Conservation (phyloP, 345 rosid genomes). For the Anacardium occidentale region DNA sequence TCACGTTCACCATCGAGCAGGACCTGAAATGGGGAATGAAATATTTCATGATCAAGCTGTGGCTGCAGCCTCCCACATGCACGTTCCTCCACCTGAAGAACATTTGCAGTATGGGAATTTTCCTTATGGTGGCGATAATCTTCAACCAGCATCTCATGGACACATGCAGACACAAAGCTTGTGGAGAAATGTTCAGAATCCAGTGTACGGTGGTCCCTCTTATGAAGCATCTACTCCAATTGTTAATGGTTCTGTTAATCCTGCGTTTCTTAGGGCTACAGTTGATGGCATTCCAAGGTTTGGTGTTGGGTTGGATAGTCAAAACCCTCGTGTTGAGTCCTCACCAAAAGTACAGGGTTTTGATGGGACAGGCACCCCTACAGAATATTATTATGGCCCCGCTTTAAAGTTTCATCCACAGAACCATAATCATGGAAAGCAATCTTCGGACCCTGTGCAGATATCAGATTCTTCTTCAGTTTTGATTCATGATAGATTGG, state of each 20-base stretch:
- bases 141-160: conserved; percentile 50
- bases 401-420: conserved; percentile 29
- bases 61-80: conserved; percentile 39
- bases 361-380: conserved; percentile 42
- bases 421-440: conserved; percentile 35
- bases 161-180: conserved; percentile 48
- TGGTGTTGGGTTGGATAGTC: conserved; percentile 49
- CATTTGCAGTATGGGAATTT: conserved; percentile 52
- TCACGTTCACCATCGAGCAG: conserved; percentile 49
- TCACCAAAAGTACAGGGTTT: conserved; percentile 52
- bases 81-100: conserved; percentile 54
- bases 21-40: conserved; percentile 61
- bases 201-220: conserved; percentile 47
- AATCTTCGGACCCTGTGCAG: conserved; percentile 30
- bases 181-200: conserved; percentile 69
- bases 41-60: conserved; percentile 58
- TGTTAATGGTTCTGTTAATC: conserved; percentile 53
- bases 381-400: conserved; percentile 46
- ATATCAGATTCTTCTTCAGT: conserved; percentile 31
- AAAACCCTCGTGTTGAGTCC: conserved; percentile 46
- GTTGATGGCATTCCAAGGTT: conserved; percentile 49
- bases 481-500: conserved; percentile 24
- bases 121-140: conserved; percentile 60
- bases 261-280: conserved; percentile 42
- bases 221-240: conserved; percentile 48